Evolutionary conservation across 192 early-diverging fungal genomes (phyloP), one percentile per base, ranked within the genome.

Genomic region (Backusella sp.): DNA sequence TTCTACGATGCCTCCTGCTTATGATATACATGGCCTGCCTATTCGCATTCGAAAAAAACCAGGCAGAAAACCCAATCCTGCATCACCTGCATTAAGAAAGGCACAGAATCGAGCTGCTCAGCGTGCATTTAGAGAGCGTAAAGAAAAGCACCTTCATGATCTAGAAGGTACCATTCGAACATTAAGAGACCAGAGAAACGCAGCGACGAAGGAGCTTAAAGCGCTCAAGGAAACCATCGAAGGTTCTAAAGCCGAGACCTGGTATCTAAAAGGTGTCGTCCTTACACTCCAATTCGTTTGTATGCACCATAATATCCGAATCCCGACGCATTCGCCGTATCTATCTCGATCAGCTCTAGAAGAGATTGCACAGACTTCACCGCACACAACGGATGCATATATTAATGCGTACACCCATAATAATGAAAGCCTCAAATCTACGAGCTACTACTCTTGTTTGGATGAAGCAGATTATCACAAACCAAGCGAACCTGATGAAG

Each of bases 71-170:
- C 88, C 88, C 26, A 89, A 89, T 41, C 88, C 88, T n/a, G 80
- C 86, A 30, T 87, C 86, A 4, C 88, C 88, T 42, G 84, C 84
- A 15, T 77, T 82, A 65, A 46, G 85, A 17, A 89, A 89, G n/a
- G 93, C 90, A 17, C 95, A 96, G 82, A 96, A 96, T 78, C 85
- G 95, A n/a, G 93, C 92, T 9, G 95, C 95, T 0, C 95, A 96
- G 82, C 87, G 94, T 14, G 95, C 95, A 15, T 96, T 96, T 78
- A 90, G 95, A 53, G 94, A 96, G 79, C 88, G 95, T 70, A 94
- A 93, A 73, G 88, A 72, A 85, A 91, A 21, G 86, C 94, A 0
- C 73, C 80, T 95, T 28, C 81, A 89, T 65, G 85, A 91, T 26
- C 84, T 96, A 2, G 95, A 96, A 83, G 88, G 84, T 42, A 86